Evolutionary conservation across 345 rosid genomes (phyloP).

Genomic region (Bruguiera sexangula): DNA sequence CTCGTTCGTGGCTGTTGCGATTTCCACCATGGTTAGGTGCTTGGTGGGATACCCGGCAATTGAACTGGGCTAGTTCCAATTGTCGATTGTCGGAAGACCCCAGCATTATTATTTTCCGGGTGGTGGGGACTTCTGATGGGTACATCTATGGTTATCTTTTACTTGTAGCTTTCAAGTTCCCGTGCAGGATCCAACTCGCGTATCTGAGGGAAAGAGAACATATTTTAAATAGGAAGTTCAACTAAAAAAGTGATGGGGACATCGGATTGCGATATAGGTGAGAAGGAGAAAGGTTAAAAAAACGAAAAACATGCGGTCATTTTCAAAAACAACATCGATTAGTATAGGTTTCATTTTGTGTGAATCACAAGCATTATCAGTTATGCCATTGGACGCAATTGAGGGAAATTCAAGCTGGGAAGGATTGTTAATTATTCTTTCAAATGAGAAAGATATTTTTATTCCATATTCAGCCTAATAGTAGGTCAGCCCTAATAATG

Average conservation of each 20-base stretch:
- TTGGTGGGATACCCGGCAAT: conserved; percentile 38
- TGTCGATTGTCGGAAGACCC: conserved; percentile 15
- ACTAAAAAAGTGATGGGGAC: background rate
- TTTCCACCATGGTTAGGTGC: conserved; percentile 20
- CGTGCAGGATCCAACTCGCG: background rate
- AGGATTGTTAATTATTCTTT: background rate
- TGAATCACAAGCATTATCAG: background rate
- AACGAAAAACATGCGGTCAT: no score
- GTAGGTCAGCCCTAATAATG: background rate
- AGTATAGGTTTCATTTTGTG: no score
- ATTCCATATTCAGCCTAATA: background rate
- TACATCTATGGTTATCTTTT: conserved; percentile 23
- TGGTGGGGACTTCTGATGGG: conserved; percentile 38
- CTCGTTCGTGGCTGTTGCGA: conserved; percentile 18
- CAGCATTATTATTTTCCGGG: conserved; percentile 31
- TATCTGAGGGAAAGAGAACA: background rate
- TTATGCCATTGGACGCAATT: background rate
- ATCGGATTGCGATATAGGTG: background rate
- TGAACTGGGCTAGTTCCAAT: conserved; percentile 25
- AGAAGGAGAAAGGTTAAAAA: background rate
- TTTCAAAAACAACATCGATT: no score
- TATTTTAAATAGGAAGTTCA: background rate
- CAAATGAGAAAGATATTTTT: background rate
- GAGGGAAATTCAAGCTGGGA: background rate
- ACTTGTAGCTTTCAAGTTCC: background rate